These are phyloP conservation scores for Tuber umbilicatum DNA, from an alignment of 495 filamentous ascomycete species.

Conservation along the genomic window DNA sequence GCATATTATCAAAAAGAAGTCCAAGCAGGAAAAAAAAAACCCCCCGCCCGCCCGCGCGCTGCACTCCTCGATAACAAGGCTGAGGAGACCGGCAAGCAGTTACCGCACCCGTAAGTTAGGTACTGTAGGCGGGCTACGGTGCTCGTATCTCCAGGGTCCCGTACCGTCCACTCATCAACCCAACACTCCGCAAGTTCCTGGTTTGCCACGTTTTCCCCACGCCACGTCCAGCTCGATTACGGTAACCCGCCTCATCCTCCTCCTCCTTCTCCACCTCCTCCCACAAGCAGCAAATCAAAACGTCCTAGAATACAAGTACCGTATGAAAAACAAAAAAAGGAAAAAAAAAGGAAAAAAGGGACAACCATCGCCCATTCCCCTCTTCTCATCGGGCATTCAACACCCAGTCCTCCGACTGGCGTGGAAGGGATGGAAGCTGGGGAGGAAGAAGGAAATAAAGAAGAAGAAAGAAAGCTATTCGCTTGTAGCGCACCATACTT, in stretches of 20 bases:
- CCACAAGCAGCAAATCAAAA: not conserved
- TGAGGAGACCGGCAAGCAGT: not conserved
- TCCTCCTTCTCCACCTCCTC: not conserved
- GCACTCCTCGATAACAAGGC: slow-evolving; percentile 1
- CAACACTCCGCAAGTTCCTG: not conserved
- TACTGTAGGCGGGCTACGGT: no score
- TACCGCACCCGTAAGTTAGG: no score
- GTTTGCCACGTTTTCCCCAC: not conserved
- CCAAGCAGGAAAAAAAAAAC: not conserved
- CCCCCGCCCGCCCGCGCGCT: no score
- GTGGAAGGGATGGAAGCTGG: not conserved
- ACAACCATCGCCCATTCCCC: not conserved
- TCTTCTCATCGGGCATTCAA: not conserved
- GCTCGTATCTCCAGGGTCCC: no score
- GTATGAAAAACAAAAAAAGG: not conserved
- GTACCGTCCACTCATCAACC: not conserved
- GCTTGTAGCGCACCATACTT: not conserved
- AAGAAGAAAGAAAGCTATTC: not conserved
- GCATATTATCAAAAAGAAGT: not conserved
- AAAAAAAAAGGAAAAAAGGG: not conserved
- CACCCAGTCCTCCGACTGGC: not conserved
- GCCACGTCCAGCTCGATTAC: not conserved
- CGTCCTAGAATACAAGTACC: accelerated
- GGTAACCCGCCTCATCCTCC: no score
- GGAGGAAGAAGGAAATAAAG: no score